Evolutionary conservation across 2,329 filamentous ascomycete genomes (phyloP), one percentile per base, ranked within the genome.

Genomic region (Reticulascus tulasneorum): DNA sequence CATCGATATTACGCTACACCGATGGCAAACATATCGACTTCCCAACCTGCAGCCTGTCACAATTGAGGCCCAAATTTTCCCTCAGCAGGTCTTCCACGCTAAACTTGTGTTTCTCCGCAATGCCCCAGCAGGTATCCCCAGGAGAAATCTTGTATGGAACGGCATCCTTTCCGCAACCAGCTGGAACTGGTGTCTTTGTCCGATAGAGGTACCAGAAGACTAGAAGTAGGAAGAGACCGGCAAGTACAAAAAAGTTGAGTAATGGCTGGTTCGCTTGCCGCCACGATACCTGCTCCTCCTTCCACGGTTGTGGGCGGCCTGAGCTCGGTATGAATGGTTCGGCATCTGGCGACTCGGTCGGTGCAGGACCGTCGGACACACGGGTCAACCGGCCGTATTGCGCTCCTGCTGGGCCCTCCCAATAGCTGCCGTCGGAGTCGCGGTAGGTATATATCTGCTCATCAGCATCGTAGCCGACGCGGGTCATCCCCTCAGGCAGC

Each of bases 401-500:
- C 29, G 56, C 61, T 12, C 75, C 74, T 0, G 71, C 64, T 2
- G 64, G 63, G 23, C 71, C 66, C 47, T 74, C 66, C 63, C 69
- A 78, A 46, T 60, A 56, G 37, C 56, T 65, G 29, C 73, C 74
- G 29, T 69, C 60, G 17, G 53, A 40, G 36, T 74, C 71, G 37
- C 62, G 63, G 54, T 69, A 77, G 15, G 67, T 73, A 55, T 77
- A 77, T 34, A 61, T 56, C 47, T 74, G 64, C 2, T 62, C 67
- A 52, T 77, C 73, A 36, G 72, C 70, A 42, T 78, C 74, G 58
- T 79, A 78, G 45, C 71, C 72, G 19, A 74, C 59, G 38, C 74
- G 66, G 26, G 59, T 52, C 66, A 78, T 74, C 54, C 73, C 74
- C 25, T 69, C 60, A 4, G 75, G 74, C 12, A 79, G 66, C 27